A percentile compares a stretch with the other conserved stretches of the same genome.
These are phyloP conservation scores for Ascochyta viciae-villosae DNA, from an alignment of 2,329 filamentous ascomycete genomes.

Conservation along the genomic window DNA sequence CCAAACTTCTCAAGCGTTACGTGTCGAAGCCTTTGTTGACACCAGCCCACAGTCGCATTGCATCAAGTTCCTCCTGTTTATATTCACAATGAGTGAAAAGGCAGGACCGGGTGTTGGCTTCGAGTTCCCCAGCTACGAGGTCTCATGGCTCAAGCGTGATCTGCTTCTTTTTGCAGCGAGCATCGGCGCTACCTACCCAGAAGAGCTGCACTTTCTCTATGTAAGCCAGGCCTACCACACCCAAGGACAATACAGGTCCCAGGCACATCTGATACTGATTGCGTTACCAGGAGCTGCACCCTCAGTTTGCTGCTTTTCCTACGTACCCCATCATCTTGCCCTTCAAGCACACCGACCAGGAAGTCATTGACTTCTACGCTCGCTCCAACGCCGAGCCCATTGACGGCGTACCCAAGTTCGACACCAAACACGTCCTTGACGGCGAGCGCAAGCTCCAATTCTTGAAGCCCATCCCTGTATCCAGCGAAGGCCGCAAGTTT, in stretches of 20 bases:
- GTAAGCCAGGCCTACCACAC: conserved; percentile 57
- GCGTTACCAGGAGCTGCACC: conserved; percentile 75
- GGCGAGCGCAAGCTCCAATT: conserved; percentile 83
- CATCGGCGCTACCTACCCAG: conserved; percentile 77
- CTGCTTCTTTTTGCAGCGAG: conserved; percentile 87
- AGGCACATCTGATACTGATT: not conserved
- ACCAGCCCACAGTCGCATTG: not conserved
- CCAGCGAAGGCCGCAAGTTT: conserved; percentile 74
- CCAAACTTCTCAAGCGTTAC: conserved; percentile 19
- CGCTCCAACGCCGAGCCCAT: conserved; percentile 71
- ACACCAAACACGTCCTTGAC: conserved; percentile 77
- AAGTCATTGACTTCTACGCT: conserved; percentile 86
- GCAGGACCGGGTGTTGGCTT: conserved; percentile 69
- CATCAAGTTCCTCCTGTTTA: not conserved
- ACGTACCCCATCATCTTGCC: conserved; percentile 85
- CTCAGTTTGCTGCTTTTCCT: conserved; percentile 85
- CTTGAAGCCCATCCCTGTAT: conserved; percentile 75
- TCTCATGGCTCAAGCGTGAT: conserved; percentile 88
- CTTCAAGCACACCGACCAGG: conserved; percentile 78
- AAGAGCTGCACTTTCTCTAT: conserved; percentile 93
- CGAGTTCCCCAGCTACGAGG: conserved; percentile 76
- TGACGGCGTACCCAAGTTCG: conserved; percentile 78
- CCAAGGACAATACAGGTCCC: not conserved
- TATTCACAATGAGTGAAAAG: conserved; percentile 41
- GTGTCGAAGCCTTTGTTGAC: not conserved